phyloP scores from a whole-genome alignment of 106 monocot genomes.

The Ottelia alismoides region DNA sequence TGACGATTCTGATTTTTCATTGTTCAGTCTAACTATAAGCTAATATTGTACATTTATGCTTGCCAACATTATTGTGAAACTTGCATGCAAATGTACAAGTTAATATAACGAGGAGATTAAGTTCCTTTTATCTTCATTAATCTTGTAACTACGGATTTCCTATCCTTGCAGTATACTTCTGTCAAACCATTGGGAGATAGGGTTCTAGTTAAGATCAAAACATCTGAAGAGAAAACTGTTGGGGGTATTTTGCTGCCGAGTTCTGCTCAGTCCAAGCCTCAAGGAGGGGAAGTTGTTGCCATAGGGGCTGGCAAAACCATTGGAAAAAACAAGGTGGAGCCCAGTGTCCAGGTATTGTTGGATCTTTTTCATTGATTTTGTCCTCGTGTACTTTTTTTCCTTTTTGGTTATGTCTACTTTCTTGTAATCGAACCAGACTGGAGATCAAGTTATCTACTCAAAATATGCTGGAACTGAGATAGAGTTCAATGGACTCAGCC shows the following conservation, averaged over 20 bases:
- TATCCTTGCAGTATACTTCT: conserved; percentile 40
- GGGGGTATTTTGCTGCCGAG: conserved; percentile 69
- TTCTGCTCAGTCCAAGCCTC: conserved; percentile 51
- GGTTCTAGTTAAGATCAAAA: conserved; percentile 58
- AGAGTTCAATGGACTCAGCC: conserved; percentile 48
- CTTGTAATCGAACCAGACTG: conserved; percentile 17
- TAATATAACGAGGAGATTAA: too few species aligned
- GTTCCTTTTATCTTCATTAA: not conserved
- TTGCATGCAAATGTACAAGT: too few species aligned
- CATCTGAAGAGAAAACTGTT: conserved; percentile 40
- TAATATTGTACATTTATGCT: not conserved
- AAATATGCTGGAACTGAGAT: conserved; percentile 54
- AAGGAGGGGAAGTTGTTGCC: conserved; percentile 80
- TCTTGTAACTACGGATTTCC: conserved; percentile 1
- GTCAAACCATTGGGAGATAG: conserved; percentile 73
- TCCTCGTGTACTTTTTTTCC: too few species aligned
- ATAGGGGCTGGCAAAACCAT: conserved; percentile 56
- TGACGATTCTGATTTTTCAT: not conserved
- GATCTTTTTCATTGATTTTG: too few species aligned
- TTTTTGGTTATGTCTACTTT: not conserved
- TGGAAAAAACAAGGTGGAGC: conserved; percentile 43
- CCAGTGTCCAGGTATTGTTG: conserved; percentile 61
- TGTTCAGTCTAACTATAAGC: not conserved
- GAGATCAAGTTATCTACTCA: conserved; percentile 46
- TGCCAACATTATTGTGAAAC: not conserved